Percentiles rank a stretch among this genome's conserved stretches.
Evolutionary conservation across 176 grass and related monocot genomes (phyloP).

Genomic region (Metroxylon sagu): DNA sequence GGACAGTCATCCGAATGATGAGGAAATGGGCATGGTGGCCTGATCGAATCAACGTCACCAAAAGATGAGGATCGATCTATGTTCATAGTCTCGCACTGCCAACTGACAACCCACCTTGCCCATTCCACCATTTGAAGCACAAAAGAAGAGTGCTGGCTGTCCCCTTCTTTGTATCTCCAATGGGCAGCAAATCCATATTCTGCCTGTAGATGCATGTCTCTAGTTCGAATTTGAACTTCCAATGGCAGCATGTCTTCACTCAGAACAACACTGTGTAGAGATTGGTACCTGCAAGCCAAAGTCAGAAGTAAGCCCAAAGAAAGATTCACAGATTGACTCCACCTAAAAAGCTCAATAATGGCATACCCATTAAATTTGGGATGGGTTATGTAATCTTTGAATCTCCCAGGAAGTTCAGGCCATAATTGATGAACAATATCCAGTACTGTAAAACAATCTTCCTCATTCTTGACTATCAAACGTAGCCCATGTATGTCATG

Average conservation of each 20-base stretch:
- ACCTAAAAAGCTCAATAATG: neutral
- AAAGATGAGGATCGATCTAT: slow-evolving; percentile 22
- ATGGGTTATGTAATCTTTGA: slow-evolving; percentile 75
- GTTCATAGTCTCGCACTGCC: slow-evolving; percentile 43
- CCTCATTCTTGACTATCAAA: slow-evolving; percentile 52
- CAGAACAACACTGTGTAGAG: slow-evolving; percentile 73
- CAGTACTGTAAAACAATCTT: slow-evolving; percentile 56
- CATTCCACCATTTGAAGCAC: slow-evolving; percentile 56
- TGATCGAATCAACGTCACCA: slow-evolving; percentile 25
- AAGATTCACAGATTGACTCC: neutral
- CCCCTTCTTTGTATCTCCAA: slow-evolving; percentile 74
- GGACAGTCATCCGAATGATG: slow-evolving; percentile 25
- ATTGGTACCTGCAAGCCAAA: slow-evolving; percentile 54
- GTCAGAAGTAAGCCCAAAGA: neutral
- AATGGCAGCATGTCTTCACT: slow-evolving; percentile 43
- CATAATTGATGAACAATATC: slow-evolving; percentile 64
- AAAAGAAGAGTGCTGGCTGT: slow-evolving; percentile 22
- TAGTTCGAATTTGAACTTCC: slow-evolving; percentile 81
- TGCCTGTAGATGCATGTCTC: slow-evolving; percentile 77
- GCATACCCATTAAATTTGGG: slow-evolving; percentile 69
- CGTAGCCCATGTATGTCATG: slow-evolving; percentile 82
- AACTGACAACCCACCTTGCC: slow-evolving; percentile 49
- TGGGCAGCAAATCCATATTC: slow-evolving; percentile 78
- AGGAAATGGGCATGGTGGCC: slow-evolving; percentile 17
- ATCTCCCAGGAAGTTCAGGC: slow-evolving; percentile 51